Evolutionary conservation across 352 stramenopile species (phyloP), one percentile per base, ranked within the genome.

Genomic region (Phytophthora fragariae): DNA sequence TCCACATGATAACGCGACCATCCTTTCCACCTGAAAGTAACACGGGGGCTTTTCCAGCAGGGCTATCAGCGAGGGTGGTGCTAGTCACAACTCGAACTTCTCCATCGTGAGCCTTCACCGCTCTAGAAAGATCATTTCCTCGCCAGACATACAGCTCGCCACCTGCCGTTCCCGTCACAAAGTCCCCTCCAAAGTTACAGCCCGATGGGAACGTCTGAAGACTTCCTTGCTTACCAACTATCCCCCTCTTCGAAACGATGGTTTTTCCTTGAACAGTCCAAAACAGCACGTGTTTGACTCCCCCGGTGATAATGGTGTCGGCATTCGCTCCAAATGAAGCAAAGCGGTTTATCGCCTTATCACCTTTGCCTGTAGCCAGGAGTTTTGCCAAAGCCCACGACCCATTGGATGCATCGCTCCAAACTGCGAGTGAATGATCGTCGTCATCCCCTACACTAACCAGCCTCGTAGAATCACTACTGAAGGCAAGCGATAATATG

Each of bases 361-460:
- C 79, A 0, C 85, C 83, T 63, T 90, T 92, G 0, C 75, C 72
- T 1, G 77, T 83, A 37, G 81, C 83, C 6, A 82, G 58, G 1
- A 88, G 62, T 47, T 82, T 85, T 4, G 68, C 59, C 35, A 77
- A 57, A 27, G 77, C 95, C 89, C 89, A 96, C 9, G 83, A 85
- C 7, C 86, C 84, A 58, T 89, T 82, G 57, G 85, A 93, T 19
- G 73, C 73, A 66, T 93, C 85, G 44, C 83, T 78, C 85, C 91
- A 97, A 9, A 97, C 67, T 11, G 86, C 89, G 1, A 97, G 53
- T 3, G 79, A 94, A 56, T 96, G 91, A 59, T 97, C 88, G 55
- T 94, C 89, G 41, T 97, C 92, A 11, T 92, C 81, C 5, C 90
- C 92, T 2, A 95, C 75, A 9, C 80, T 92, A n/a, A 91, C 78